These are phyloP conservation scores for Rosa persica DNA, from an alignment of 306 rosid species.

Conservation along the genomic window DNA sequence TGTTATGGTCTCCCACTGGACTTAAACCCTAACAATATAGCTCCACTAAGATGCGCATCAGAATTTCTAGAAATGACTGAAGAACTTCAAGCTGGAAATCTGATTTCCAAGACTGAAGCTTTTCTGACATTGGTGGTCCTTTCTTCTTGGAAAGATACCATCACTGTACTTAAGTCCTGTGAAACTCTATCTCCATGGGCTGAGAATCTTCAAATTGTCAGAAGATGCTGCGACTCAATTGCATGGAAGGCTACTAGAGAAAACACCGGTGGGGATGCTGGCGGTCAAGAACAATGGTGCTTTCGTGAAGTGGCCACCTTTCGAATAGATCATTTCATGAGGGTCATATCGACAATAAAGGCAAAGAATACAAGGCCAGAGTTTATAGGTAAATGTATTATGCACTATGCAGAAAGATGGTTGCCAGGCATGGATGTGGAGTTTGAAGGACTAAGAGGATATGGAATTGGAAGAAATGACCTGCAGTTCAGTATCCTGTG, in stretches of 20 bases:
- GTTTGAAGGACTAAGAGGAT: conserved; percentile 68
- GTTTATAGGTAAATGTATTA: conserved; percentile 66
- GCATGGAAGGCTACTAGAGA: conserved; percentile 84
- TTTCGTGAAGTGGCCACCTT: conserved; percentile 48
- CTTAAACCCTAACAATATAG: conserved; percentile 65
- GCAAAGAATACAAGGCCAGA: conserved; percentile 69
- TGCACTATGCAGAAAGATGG: conserved; percentile 78
- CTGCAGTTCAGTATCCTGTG: conserved; percentile 57
- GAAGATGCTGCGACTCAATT: conserved; percentile 93
- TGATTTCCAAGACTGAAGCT: conserved; percentile 77
- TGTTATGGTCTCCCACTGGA: conserved; percentile 87
- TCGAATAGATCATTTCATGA: conserved; percentile 65
- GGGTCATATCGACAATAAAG: conserved; percentile 61
- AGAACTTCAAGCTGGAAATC: conserved; percentile 82
- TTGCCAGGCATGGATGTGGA: conserved; percentile 62
- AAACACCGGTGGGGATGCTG: conserved; percentile 32
- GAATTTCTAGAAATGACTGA: conserved; percentile 93
- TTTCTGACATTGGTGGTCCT: conserved; percentile 91
- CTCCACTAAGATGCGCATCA: conserved; percentile 85
- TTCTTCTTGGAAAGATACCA: conserved; percentile 85
- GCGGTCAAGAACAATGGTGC: conserved; percentile 67
- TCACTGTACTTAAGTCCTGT: conserved; percentile 72
- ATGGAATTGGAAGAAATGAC: conserved; percentile 61
- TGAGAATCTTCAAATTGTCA: conserved; percentile 85
- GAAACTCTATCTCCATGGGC: conserved; percentile 87